A percentile compares a stretch with the other conserved stretches of the same genome.
Evolutionary conservation across 139 green algal genomes (phyloP).

Genomic region (Protoeuglena noctilucae): DNA sequence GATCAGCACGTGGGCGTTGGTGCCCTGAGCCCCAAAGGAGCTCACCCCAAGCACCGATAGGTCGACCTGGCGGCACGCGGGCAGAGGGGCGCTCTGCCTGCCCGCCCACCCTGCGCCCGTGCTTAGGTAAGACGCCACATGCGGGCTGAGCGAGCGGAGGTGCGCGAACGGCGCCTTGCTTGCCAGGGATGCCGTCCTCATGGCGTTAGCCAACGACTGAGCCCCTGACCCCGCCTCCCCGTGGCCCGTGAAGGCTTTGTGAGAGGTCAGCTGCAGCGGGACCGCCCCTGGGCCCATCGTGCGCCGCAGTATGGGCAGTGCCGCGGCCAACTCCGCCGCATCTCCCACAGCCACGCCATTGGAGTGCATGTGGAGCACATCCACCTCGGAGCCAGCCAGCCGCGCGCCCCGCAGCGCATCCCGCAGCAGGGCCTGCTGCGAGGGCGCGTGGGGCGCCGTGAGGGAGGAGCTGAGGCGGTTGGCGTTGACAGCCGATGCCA

Average conservation of each 20-base stretch:
- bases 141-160: no score
- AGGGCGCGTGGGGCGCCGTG: conserved; percentile 71
- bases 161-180: no score
- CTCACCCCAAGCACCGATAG: conserved; percentile 32
- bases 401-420: conserved; percentile 18
- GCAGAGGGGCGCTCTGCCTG: no score
- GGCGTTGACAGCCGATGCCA: conserved; percentile 28
- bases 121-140: no score
- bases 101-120: no score
- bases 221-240: neutral
- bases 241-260: neutral
- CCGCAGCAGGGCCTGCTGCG: conserved; percentile 58
- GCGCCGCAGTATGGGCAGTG: neutral
- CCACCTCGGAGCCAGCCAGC: conserved; percentile 9
- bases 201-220: neutral
- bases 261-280: neutral
- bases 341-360: conserved; percentile 7
- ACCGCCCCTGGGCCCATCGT: no score
- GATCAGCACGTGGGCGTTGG: conserved; percentile 41
- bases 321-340: neutral
- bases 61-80: no score
- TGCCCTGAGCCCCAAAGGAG: conserved; percentile 49
- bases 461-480: conserved; percentile 63
- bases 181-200: no score
- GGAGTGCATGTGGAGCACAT: conserved; percentile 27